Evolutionary conservation across 257 asterid genomes (phyloP).

Genomic region (Fraxinus quadrangulata): DNA sequence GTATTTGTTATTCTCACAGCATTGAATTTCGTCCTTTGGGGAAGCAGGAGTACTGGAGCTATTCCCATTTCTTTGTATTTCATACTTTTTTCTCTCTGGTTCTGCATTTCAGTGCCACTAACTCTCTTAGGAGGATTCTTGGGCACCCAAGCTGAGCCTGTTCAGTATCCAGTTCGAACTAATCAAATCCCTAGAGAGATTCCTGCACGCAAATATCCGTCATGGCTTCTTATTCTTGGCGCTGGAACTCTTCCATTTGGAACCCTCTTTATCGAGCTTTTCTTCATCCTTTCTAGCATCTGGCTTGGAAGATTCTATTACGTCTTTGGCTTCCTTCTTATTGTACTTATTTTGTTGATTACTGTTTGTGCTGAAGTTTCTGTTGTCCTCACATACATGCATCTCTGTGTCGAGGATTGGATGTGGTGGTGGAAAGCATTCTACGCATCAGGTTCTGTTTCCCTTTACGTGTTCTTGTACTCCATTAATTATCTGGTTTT

Average conservation of each 20-base stretch:
- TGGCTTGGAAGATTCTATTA: constrained; percentile 55
- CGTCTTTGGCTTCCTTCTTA: constrained; percentile 48
- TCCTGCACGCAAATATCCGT: constrained; percentile 44
- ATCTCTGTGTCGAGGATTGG: constrained; percentile 56
- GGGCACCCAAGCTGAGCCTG: constrained; percentile 43
- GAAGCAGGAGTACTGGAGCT: constrained; percentile 52
- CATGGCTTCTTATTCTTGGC: constrained; percentile 57
- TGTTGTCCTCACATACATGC: constrained; percentile 53
- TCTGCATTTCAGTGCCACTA: constrained; percentile 52
- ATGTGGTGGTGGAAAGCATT: constrained; percentile 66
- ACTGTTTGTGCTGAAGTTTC: constrained; percentile 54
- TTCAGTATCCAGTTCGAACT: constrained; percentile 48
- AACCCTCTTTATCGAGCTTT: constrained; percentile 53
- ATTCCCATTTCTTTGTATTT: constrained; percentile 48
- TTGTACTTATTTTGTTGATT: constrained; percentile 41
- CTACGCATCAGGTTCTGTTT: constrained; percentile 50
- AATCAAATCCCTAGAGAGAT: constrained; percentile 56
- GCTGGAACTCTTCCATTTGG: constrained; percentile 61
- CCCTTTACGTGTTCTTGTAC: constrained; percentile 47
- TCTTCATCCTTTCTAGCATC: constrained; percentile 52
- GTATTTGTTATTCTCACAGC: constrained; percentile 46
- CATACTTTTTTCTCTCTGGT: constrained; percentile 45
- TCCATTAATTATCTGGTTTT: constrained; percentile 52
- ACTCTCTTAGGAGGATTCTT: constrained; percentile 50
- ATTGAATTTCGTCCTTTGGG: constrained; percentile 51